Conservation (phyloP, 2,329 filamentous ascomycete species). For the Pseudofabraea citricarpa region DNA sequence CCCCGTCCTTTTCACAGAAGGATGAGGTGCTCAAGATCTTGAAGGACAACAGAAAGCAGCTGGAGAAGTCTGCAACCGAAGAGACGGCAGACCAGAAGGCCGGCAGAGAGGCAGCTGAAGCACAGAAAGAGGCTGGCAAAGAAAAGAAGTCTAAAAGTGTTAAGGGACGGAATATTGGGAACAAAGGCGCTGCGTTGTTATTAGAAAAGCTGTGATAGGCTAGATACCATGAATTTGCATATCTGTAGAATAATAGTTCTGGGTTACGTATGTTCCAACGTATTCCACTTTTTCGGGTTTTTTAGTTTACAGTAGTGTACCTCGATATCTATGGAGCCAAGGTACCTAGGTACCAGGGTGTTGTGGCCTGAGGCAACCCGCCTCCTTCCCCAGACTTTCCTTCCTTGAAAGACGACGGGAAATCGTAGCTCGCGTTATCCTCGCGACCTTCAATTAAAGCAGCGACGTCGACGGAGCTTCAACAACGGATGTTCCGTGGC, state of each 20-base stretch:
- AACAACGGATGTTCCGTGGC: slow-evolving; percentile 18
- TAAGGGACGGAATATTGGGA: slow-evolving; percentile 45
- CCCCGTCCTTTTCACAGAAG: slow-evolving; percentile 62
- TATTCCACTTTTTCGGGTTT: too few relatives aligned
- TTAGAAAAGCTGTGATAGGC: slow-evolving; percentile 46
- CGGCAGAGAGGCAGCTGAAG: slow-evolving; percentile 38
- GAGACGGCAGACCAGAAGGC: slow-evolving; percentile 50
- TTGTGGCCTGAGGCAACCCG: too few relatives aligned
- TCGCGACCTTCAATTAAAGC: slow-evolving; percentile 17
- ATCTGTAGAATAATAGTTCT: too few relatives aligned
- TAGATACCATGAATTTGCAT: too few relatives aligned
- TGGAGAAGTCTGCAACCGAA: slow-evolving; percentile 63
- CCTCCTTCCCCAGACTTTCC: too few relatives aligned
- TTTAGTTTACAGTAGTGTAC: too few relatives aligned
- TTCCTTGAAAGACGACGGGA: too few relatives aligned
- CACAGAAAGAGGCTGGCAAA: slow-evolving; percentile 38
- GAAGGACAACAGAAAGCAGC: slow-evolving; percentile 65
- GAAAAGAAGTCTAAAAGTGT: slow-evolving; percentile 37
- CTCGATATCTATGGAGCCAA: too few relatives aligned
- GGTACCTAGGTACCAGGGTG: too few relatives aligned
- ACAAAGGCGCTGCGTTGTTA: slow-evolving; percentile 57
- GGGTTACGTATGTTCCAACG: too few relatives aligned
- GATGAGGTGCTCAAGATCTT: slow-evolving; percentile 64
- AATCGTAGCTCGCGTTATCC: too few relatives aligned
- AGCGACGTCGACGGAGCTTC: slow-evolving; percentile 17